These are phyloP conservation scores for Candida schatavii DNA, from an alignment of 805 yeast genomes.

Conservation along the genomic window DNA sequence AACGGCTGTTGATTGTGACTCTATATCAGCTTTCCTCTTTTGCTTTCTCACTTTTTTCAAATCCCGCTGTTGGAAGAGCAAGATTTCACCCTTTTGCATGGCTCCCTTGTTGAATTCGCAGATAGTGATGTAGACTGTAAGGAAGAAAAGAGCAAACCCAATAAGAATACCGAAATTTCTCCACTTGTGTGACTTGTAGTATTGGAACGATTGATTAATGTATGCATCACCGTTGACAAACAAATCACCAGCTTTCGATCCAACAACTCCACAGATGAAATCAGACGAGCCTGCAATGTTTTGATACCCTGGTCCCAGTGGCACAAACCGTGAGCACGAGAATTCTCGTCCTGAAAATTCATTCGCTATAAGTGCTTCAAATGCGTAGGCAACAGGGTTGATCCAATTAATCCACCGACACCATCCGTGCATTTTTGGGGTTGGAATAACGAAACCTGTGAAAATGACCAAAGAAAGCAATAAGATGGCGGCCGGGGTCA, in stretches of 20 bases:
- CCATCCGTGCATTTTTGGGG: constrained; percentile 59
- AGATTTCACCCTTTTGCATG: constrained; percentile 68
- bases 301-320: constrained; percentile 37
- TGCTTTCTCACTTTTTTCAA: constrained; percentile 46
- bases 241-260: constrained; percentile 19
- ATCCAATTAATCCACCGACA: constrained; percentile 62
- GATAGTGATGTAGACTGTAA: constrained; percentile 48
- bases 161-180: constrained; percentile 61
- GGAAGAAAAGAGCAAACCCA: constrained; percentile 55
- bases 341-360: constrained; percentile 50
- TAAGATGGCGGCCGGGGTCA: constrained; percentile 56
- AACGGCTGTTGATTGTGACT: constrained; percentile 12
- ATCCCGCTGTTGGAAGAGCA: constrained; percentile 53
- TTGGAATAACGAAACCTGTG: constrained; percentile 60
- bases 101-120: constrained; percentile 62
- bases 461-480: constrained; percentile 48
- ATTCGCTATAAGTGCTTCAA: constrained; percentile 56
- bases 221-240: constrained; percentile 24
- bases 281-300: constrained; percentile 3
- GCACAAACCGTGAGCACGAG: constrained; percentile 47
- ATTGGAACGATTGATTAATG: constrained; percentile 41
- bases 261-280: constrained; percentile 21
- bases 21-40: constrained; percentile 25
- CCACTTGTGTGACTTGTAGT: constrained; percentile 52
- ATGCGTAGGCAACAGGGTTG: constrained; percentile 56